A percentile compares a stretch with the other conserved stretches of the same genome.
phyloP scores from a whole-genome alignment of 371 early-diverging fungal genomes.

The Haplosporangium sp. region DNA sequence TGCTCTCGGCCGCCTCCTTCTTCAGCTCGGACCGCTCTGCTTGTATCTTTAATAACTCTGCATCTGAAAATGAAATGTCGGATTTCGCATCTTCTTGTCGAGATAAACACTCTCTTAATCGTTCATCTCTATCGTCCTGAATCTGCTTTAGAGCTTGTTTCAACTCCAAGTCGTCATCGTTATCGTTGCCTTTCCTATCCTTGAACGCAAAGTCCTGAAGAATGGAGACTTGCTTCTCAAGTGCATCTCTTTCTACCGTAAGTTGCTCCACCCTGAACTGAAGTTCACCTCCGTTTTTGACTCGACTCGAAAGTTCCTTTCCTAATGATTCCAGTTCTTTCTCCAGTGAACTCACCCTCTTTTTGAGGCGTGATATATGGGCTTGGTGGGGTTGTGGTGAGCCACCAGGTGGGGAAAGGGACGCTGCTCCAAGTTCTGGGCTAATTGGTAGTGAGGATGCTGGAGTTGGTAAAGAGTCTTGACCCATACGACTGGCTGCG shows the following conservation, averaged over 20 bases:
- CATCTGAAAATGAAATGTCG: not conserved
- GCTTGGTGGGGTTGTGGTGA: conserved; percentile 6
- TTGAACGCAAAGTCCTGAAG: conserved; percentile 2
- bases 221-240: conserved; percentile 18
- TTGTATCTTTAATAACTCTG: conserved; percentile 8
- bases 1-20: conserved; percentile 12
- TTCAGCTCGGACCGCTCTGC: conserved; percentile 8
- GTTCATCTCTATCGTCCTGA: conserved; percentile 16
- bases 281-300: conserved; percentile 17
- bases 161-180: conserved; percentile 8
- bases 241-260: conserved; percentile 20
- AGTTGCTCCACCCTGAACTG: conserved; percentile 18
- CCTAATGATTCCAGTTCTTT: conserved; percentile 19
- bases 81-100: conserved; percentile 4
- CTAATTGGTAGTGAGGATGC: conserved; percentile 10
- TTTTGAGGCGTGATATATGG: conserved; percentile 17
- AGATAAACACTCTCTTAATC: conserved; percentile 16
- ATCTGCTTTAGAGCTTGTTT: conserved; percentile 10
- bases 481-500: conserved; percentile 1
- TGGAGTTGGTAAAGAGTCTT: conserved; percentile 23
- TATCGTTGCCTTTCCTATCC: not conserved
- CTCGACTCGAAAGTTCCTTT: conserved; percentile 4
- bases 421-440: conserved; percentile 10
- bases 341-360: conserved; percentile 19
- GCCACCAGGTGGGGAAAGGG: not conserved